Evolutionary conservation across 192 early-diverging fungal species (phyloP), one percentile per base, ranked within the genome.

Genomic region (Backusella australiensis): DNA sequence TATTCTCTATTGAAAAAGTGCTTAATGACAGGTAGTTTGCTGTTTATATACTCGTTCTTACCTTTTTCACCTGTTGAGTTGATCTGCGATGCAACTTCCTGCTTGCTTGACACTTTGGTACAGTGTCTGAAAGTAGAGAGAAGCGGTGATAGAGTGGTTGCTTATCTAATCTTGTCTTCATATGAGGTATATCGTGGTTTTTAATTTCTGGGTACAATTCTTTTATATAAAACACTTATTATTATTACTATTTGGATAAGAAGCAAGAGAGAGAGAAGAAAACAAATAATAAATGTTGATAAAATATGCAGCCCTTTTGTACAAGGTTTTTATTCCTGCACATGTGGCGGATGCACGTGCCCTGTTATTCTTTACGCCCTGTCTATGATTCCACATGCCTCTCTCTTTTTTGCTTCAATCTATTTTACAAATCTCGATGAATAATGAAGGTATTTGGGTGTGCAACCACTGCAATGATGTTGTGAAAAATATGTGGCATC

Each of bases 401-500:
- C 56, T 29, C 53, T 9, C 23, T 59, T 12, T 23, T 63, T 21
- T 56, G 23, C 3, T 63, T 29, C 1, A 63, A 63, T 29, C 8
- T 4, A 26, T 4, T 63, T 23, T 29, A 29, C 21, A 29, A 29
- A 63, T 63, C 3, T 56, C 21, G n/a, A n/a, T 0, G 8, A n/a
- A 53, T 53, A 53, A 21, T 56, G 26, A 26, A 63, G 23, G 56
- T 63, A 63, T 63, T 21, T 63, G 26, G 1, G 56, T 63, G 32
- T 32, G 32, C 32, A 32, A 32, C 2, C 32, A 32, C 32, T 32
- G 12, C 26, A 14, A 26, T 3, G 56, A 11, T 63, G 21, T 29
- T 29, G 56, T 63, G 56, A 63, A 63, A 63, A 63, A 63, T 23
- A 63, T 63, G 26, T 63, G 56, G 56, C 56, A 63, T 63, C 23